Percentiles rank a stretch among this genome's conserved stretches.
Evolutionary conservation across 2,329 filamentous ascomycete genomes (phyloP).

Genomic region (Golovinomyces cichoracearum): DNA sequence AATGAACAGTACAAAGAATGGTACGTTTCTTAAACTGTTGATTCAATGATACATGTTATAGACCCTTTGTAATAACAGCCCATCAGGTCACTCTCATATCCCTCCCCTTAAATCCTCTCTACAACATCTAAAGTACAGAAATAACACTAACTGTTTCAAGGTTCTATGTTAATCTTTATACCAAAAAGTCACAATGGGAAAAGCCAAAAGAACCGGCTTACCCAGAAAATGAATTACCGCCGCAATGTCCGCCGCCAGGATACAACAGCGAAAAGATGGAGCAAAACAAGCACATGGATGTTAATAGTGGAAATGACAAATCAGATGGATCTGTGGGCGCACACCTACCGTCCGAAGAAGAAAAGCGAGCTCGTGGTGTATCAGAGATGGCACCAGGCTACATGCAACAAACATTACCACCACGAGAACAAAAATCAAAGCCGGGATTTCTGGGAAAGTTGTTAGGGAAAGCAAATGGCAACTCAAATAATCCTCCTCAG

Average conservation of each 20-base stretch:
- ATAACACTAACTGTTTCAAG: constrained; percentile 24
- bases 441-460: constrained; percentile 1
- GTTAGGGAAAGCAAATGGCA: not conserved
- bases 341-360: constrained; percentile 60
- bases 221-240: constrained; percentile 25
- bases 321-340: constrained; percentile 46
- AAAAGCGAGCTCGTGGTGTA: constrained; percentile 26
- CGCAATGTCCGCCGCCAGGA: constrained; percentile 34
- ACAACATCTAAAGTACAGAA: no score
- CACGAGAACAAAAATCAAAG: not conserved
- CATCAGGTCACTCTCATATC: no score
- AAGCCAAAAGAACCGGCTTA: constrained; percentile 45
- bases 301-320: not conserved
- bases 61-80: no score
- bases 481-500: constrained; percentile 5
- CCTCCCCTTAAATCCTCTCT: no score
- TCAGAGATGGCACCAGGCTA: constrained; percentile 2
- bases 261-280: constrained; percentile 16
- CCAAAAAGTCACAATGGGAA: constrained; percentile 79
- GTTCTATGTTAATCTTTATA: constrained; percentile 79
- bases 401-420: not conserved
- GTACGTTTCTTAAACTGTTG: constrained; percentile 22
- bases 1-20: constrained; percentile 77
- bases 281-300: not conserved
- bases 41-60: not conserved